Evolutionary conservation across 73 alveolate species (phyloP).

Genomic region (Paramecium caudatum): DNA sequence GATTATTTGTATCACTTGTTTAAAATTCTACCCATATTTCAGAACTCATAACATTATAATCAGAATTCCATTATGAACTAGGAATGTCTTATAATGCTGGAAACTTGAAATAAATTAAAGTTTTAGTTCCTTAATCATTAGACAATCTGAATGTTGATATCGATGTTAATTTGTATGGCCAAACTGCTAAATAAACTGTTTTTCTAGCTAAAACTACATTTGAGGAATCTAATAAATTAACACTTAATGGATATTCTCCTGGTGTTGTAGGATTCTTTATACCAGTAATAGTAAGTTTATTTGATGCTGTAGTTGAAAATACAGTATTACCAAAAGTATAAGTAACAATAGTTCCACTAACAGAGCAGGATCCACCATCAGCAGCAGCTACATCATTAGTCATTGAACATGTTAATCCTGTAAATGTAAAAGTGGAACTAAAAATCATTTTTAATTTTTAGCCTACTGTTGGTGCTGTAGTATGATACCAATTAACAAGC

Average conservation of each 20-base stretch:
- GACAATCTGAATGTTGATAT: neutral
- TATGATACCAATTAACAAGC: constrained; percentile 13
- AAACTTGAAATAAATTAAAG: constrained; percentile 16
- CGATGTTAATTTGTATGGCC: neutral
- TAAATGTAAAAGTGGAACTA: neutral
- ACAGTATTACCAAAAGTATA: constrained; percentile 47
- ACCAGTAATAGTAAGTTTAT: neutral
- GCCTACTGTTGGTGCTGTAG: neutral
- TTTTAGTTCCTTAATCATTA: neutral
- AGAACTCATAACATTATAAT: constrained; percentile 19
- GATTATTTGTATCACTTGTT: constrained; percentile 8
- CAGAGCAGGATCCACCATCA: constrained; percentile 2
- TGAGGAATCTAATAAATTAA: neutral
- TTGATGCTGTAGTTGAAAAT: constrained; percentile 32
- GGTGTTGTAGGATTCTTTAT: constrained; percentile 39
- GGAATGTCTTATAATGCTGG: constrained; percentile 54
- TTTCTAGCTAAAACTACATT: neutral
- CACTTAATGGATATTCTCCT: constrained; percentile 10
- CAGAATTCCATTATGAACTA: constrained; percentile 29
- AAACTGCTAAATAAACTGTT: constrained; percentile 14
- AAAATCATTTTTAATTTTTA: neutral
- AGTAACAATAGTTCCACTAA: constrained; percentile 27
- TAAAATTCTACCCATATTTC: constrained; percentile 61
- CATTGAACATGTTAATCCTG: neutral
- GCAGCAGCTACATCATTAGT: constrained; percentile 33